Base-by-base conservation (phyloP, 257 asterid species). In the Avicennia marina region DNA sequence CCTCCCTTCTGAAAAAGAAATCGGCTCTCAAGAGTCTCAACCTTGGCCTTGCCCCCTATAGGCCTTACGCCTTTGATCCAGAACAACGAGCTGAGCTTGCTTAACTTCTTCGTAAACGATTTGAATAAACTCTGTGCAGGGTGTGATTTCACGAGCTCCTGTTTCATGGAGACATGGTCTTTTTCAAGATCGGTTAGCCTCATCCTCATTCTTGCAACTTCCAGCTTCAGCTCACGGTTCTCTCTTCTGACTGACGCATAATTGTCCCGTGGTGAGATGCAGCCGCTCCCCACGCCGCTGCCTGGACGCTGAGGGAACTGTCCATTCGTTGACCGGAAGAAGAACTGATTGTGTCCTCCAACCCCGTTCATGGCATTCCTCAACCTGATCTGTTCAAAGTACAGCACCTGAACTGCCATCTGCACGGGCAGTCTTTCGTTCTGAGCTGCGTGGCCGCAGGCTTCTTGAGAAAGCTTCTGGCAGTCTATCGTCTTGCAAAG, bases 361-460 rank as follows among this genome's bases (percentile, higher is more conserved):
- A 82, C 86, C 13, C 98, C 96, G 0, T 81, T 87, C 98, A 91
- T 87, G 22, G 98, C 96, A 12, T 91, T 91, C 11, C 98, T 70
- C 22, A 91, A 63, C 34, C 98, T 70, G 71, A 85, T 83, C 52
- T 91, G 98, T 59, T 91, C 98, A 0, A 87, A 91, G 82, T 91
- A 91, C 11, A 91, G 81, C 11, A 91, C 98, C 63, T 91, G 98
- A 31, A 91, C 94, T 0, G 94, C 94, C 95, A 83, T 87, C 42
- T 91, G 98, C 10, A 91, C 95, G 0, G 98, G 98, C 1, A 90
- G 69, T 1, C 96, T 72, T 62, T 91, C 98, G 57, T 91, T 91
- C 63, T 91, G 98, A 18, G 98, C 95, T 2, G 98, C 98, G 22
- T 90, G 98, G 81, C 94, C 87, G 86, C 98, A 87, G 11, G 96